These are phyloP conservation scores for Stentor coeruleus DNA, from an alignment of 73 alveolate species.

Conservation along the genomic window DNA sequence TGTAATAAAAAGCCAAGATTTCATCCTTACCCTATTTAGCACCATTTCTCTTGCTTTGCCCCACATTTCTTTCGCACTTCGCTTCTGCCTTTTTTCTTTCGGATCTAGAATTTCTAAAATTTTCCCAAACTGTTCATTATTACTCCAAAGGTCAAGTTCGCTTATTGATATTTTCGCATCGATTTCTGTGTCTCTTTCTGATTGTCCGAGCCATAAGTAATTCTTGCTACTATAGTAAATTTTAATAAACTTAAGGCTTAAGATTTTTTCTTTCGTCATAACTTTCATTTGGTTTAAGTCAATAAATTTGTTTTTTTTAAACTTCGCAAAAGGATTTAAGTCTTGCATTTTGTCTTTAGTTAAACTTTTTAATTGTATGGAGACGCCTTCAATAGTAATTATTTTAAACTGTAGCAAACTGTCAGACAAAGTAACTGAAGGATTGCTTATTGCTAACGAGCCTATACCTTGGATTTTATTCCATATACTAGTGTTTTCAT, in stretches of 20 bases:
- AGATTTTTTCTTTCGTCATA: neutral
- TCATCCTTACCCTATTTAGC: neutral
- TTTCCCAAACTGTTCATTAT: neutral
- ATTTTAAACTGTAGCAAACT: neutral
- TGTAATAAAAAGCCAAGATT: neutral
- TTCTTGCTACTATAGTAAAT: neutral
- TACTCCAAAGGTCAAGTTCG: neutral
- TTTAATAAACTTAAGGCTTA: neutral
- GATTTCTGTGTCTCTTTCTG: neutral
- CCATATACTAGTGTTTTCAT: neutral
- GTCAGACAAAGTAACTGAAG: neutral
- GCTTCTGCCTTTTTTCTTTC: neutral
- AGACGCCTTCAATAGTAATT: neutral
- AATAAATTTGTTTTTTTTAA: no score
- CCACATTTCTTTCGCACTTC: neutral
- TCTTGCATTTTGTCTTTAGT: no score
- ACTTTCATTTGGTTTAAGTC: no score
- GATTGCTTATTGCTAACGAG: neutral
- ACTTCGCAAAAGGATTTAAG: no score
- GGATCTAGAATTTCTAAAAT: neutral
- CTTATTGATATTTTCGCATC: neutral
- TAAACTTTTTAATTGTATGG: no score
- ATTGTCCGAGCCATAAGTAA: neutral
- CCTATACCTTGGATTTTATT: neutral
- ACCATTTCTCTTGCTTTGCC: neutral